Evolutionary conservation across 257 asterid genomes (phyloP).

Genomic region (Ehretia macrophylla): DNA sequence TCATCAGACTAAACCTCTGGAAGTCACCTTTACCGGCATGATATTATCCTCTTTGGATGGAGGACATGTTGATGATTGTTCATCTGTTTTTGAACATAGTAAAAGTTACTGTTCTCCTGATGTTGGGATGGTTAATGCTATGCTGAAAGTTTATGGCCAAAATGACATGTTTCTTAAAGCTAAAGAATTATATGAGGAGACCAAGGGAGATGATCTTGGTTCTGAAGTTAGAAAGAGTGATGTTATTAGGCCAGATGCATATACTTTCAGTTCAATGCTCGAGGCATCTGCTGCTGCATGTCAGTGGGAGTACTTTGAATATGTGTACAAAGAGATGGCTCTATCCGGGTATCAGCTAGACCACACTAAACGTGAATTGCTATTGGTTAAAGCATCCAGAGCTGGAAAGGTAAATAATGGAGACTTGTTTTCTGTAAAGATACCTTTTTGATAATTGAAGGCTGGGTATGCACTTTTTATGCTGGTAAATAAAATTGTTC

Average conservation of each 20-base stretch:
- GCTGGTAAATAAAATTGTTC: too few species aligned
- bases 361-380: slow-evolving; percentile 42
- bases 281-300: slow-evolving; percentile 77
- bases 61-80: slow-evolving; percentile 64
- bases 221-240: slow-evolving; percentile 17
- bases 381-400: slow-evolving; percentile 68
- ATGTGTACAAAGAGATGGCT: slow-evolving; percentile 72
- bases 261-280: slow-evolving; percentile 74
- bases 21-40: slow-evolving; percentile 81
- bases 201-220: slow-evolving; percentile 31
- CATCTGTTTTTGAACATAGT: slow-evolving; percentile 62
- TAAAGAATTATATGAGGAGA: slow-evolving; percentile 73
- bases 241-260: slow-evolving; percentile 42
- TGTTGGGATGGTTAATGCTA: slow-evolving; percentile 72
- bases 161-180: slow-evolving; percentile 83
- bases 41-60: slow-evolving; percentile 76
- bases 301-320: slow-evolving; percentile 91
- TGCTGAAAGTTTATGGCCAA: slow-evolving; percentile 69
- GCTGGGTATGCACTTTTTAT: too few species aligned
- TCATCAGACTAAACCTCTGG: slow-evolving; percentile 51
- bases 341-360: slow-evolving; percentile 54
- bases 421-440: neutral
- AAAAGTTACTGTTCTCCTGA: slow-evolving; percentile 50
- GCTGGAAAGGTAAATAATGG: slow-evolving; percentile 72
- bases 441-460: too few species aligned